A percentile compares a stretch with the other conserved stretches of the same genome.
Evolutionary conservation across 1,139 yeast genomes (phyloP).

Genomic region (Blastobotrys elegans): DNA sequence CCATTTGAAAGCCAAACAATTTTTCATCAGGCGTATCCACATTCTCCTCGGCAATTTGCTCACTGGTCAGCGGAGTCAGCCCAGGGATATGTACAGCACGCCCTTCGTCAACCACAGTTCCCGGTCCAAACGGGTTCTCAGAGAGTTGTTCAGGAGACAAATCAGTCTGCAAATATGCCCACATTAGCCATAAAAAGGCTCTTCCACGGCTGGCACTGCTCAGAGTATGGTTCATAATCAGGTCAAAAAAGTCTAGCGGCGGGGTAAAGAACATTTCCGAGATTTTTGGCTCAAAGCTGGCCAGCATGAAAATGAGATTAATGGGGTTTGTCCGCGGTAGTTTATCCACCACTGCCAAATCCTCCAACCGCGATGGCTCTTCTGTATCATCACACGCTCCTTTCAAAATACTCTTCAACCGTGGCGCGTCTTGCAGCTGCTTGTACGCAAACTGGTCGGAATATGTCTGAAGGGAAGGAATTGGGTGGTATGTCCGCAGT

Average conservation of each 20-base stretch:
- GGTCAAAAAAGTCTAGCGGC: conserved; percentile 51
- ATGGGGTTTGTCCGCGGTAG: conserved; percentile 60
- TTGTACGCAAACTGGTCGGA: conserved; percentile 50
- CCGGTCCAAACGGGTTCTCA: conserved; percentile 60
- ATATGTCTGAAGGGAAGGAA: conserved; percentile 79
- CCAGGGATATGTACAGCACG: conserved; percentile 41
- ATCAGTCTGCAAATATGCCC: conserved; percentile 68
- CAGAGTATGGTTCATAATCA: conserved; percentile 50
- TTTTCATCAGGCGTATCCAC: conserved; percentile 68
- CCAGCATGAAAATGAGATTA: conserved; percentile 67
- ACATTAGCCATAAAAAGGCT: conserved; percentile 78
- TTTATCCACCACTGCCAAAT: conserved; percentile 34
- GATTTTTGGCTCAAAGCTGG: conserved; percentile 56
- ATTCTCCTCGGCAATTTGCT: conserved; percentile 45
- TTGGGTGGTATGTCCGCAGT: conserved; percentile 84
- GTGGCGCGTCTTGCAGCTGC: conserved; percentile 90
- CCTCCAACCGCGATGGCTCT: conserved; percentile 49
- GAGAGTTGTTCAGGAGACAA: conserved; percentile 49
- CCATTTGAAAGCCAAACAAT: conserved; percentile 67
- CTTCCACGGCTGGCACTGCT: conserved; percentile 61
- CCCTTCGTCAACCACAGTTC: conserved; percentile 16
- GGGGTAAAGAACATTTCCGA: conserved; percentile 36
- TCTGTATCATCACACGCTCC: conserved; percentile 57
- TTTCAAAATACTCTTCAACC: conserved; percentile 82
- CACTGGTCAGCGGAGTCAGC: conserved; percentile 40